These are phyloP conservation scores for Alternaria viburni DNA, from an alignment of 2,329 filamentous ascomycete species.

Conservation along the genomic window DNA sequence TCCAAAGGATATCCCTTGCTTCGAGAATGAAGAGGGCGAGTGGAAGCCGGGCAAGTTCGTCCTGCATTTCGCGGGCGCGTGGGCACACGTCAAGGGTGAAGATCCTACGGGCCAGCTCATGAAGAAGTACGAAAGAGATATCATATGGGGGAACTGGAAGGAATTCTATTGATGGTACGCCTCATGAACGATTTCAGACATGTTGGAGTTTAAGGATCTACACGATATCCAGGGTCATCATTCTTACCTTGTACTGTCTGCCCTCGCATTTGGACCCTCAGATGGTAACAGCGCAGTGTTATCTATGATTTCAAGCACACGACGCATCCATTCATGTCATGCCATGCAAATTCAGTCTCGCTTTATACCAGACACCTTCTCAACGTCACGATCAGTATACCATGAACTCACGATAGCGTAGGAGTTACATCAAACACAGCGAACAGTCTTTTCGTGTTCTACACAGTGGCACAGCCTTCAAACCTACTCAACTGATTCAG, in stretches of 20 bases:
- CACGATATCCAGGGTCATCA: not conserved
- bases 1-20: conserved; percentile 49
- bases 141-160: conserved; percentile 45
- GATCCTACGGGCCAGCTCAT: conserved; percentile 49
- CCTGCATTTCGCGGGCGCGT: conserved; percentile 52
- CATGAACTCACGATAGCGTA: not conserved
- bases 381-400: not conserved
- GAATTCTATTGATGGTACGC: conserved; percentile 27
- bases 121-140: conserved; percentile 45
- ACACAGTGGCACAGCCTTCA: not conserved
- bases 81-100: conserved; percentile 48
- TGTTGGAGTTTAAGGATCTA: not conserved
- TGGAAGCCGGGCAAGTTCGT: conserved; percentile 48
- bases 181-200: not conserved
- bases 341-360: not conserved
- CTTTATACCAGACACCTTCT: not conserved
- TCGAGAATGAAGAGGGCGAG: conserved; percentile 33
- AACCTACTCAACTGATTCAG: not conserved
- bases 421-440: not conserved
- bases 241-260: not conserved
- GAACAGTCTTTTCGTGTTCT: not conserved
- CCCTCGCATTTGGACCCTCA: not conserved
- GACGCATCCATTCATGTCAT: not conserved
- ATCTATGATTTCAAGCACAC: not conserved
- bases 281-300: not conserved